Percentiles rank a stretch among this genome's conserved stretches.
Evolutionary conservation across 805 yeast species (phyloP).

Genomic region (Cyberlindnera mississippiensis): DNA sequence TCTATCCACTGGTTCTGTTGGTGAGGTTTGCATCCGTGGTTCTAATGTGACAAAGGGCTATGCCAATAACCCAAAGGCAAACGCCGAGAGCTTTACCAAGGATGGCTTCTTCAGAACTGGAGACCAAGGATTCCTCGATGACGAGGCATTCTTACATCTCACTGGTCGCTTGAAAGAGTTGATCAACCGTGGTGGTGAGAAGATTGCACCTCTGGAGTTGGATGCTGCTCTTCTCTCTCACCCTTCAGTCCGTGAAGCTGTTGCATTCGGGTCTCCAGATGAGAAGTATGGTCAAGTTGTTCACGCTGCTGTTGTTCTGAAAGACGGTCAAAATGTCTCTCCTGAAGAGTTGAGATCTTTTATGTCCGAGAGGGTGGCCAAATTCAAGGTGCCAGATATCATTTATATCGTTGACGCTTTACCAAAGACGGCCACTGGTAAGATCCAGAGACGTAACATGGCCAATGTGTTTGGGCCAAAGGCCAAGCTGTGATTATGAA

Average conservation of each 20-base stretch:
- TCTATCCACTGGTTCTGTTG: conserved; percentile 48
- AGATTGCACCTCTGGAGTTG: conserved; percentile 68
- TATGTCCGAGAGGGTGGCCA: conserved; percentile 43
- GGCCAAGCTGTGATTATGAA: conserved; percentile 21
- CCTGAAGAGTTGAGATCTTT: conserved; percentile 44
- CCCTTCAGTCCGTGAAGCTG: conserved; percentile 66
- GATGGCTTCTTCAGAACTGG: conserved; percentile 69
- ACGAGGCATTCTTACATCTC: conserved; percentile 53
- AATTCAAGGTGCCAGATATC: conserved; percentile 58
- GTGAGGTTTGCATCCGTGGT: conserved; percentile 70
- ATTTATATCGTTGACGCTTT: conserved; percentile 54
- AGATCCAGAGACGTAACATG: conserved; percentile 64
- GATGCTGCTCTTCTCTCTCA: conserved; percentile 58
- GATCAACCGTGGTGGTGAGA: conserved; percentile 76
- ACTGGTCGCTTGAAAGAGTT: conserved; percentile 73
- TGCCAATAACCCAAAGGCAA: conserved; percentile 68
- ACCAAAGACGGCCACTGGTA: conserved; percentile 78
- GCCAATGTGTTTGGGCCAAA: conserved; percentile 47
- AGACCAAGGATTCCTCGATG: conserved; percentile 64
- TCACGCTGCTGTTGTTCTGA: conserved; percentile 63
- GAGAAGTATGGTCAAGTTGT: conserved; percentile 68
- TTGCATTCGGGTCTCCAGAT: conserved; percentile 64
- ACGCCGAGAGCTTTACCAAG: conserved; percentile 57
- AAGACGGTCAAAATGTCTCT: conserved; percentile 32
- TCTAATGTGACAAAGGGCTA: conserved; percentile 69